phyloP scores from a whole-genome alignment of 164 flowering plant species.

The Stephania japonica region DNA sequence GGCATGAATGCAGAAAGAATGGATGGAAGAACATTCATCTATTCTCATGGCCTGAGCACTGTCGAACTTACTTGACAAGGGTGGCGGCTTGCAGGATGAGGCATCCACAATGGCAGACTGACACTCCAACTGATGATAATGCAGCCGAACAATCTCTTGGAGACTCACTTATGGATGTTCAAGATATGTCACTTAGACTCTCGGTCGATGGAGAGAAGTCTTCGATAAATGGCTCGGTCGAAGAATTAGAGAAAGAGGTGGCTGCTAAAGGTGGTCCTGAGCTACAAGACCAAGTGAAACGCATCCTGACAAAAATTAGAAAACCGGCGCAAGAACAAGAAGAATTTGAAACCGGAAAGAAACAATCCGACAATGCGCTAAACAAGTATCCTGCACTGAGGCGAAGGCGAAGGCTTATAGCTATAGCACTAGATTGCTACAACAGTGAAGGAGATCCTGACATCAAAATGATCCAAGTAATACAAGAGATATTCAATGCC shows the following conservation, averaged over 20 bases:
- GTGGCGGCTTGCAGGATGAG: conserved; percentile 90
- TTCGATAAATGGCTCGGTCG: conserved; percentile 48
- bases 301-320: conserved; percentile 52
- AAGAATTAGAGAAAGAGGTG: conserved; percentile 22
- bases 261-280: conserved; percentile 36
- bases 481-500: conserved; percentile 68
- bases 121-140: conserved; percentile 60
- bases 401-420: conserved; percentile 52
- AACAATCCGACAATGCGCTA: conserved; percentile 29
- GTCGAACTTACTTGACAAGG: conserved; percentile 82
- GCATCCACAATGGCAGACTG: conserved; percentile 90
- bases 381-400: conserved; percentile 76
- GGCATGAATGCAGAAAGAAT: conserved; percentile 75
- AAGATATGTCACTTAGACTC: conserved; percentile 80
- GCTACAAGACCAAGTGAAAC: conserved; percentile 67
- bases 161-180: conserved; percentile 81
- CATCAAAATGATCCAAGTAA: conserved; percentile 41
- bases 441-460: conserved; percentile 54
- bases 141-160: conserved; percentile 56
- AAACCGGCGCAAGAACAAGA: conserved; percentile 30
- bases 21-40: conserved; percentile 94
- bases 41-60: conserved; percentile 98
- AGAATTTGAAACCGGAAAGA: conserved; percentile 30
- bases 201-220: conserved; percentile 82
- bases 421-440: conserved; percentile 78